Evolutionary conservation across 164 flowering plant species (phyloP).

Genomic region (Magnolia changhungtana): DNA sequence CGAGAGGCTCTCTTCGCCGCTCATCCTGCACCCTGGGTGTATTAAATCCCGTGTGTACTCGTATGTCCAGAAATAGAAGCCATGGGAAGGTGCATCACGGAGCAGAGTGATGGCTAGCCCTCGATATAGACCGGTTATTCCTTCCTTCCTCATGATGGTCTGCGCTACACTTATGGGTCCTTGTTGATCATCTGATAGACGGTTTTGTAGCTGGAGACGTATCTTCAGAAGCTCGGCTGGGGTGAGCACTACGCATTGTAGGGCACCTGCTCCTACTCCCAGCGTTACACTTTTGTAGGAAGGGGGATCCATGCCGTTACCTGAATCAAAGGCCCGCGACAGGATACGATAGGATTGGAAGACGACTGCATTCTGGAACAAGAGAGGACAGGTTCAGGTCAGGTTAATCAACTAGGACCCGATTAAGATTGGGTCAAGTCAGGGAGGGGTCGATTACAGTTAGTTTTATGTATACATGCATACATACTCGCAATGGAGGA

Average conservation of each 20-base stretch:
- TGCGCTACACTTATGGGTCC: conserved; percentile 56
- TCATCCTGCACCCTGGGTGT: conserved; percentile 79
- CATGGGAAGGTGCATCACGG: conserved; percentile 78
- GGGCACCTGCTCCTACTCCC: conserved; percentile 81
- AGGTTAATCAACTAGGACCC: too few relatives aligned
- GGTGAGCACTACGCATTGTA: conserved; percentile 64
- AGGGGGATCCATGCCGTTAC: conserved; percentile 55
- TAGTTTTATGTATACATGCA: too few relatives aligned
- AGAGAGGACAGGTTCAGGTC: too few relatives aligned
- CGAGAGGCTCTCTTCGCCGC: conserved; percentile 53
- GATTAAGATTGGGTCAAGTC: too few relatives aligned
- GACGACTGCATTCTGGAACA: conserved; percentile 79
- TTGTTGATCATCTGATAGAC: not conserved
- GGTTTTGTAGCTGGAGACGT: conserved; percentile 56
- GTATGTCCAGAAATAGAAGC: conserved; percentile 81
- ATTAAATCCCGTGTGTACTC: conserved; percentile 74
- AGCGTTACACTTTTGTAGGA: conserved; percentile 71
- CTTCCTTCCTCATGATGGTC: conserved; percentile 54
- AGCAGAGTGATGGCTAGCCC: conserved; percentile 67
- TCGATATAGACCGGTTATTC: conserved; percentile 63
- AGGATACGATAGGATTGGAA: conserved; percentile 76
- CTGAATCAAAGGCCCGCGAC: conserved; percentile 54
- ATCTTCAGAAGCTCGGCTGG: conserved; percentile 88
- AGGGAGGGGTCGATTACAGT: too few relatives aligned
- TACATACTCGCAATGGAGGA: too few relatives aligned